Evolutionary conservation across 345 rosid species (phyloP), one percentile per base, ranked within the genome.

Genomic region (Arabis hirsuta): DNA sequence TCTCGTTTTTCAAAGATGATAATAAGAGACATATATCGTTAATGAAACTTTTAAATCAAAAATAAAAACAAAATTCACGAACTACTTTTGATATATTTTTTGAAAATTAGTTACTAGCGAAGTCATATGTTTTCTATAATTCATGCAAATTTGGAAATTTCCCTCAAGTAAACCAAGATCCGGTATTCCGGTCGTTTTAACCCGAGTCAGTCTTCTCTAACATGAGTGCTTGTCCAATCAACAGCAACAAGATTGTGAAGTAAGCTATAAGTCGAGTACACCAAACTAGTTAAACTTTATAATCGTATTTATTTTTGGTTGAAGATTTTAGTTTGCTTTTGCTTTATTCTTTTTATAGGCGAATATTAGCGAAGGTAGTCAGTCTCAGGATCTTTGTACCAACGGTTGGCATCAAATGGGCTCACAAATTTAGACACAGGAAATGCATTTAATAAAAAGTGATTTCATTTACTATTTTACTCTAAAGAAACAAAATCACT

Each of bases 171-270:
- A 51, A 26, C 24, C 22, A 47, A 32, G 46, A 69, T 58, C 26
- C 12, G n/a, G 32, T 34, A 24, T 46, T 48, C 12, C 8, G 27
- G n/a, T 29, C 9, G 51, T 29, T 32, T 32, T 4, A 44, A 9
- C 22, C 54, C 55, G 55, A 32, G 6, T 50, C 47, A 47, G 52
- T 65, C 58, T 64, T 48, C 16, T 38, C 4, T 20, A 42, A 65
- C 53, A 61, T 69, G 52, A 76, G 56, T 75, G 65, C 74, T 61
- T 68, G 74, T 53, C 79, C 54, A 76, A 69, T 52, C 74, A 76
- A 56, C 43, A 45, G 39, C 67, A 73, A 29, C 72, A 50, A 41
- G 48, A 58, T 10, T 73, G 73, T 74, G 62, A 66, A 51, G 78
- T 73, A 73, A 51, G 45, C 41, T 34, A 73, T 41, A 57, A 65